Percentiles rank a stretch among this genome's conserved stretches.
Evolutionary conservation across 176 grass and related monocot species (phyloP).

Genomic region (Thalia dealbata): DNA sequence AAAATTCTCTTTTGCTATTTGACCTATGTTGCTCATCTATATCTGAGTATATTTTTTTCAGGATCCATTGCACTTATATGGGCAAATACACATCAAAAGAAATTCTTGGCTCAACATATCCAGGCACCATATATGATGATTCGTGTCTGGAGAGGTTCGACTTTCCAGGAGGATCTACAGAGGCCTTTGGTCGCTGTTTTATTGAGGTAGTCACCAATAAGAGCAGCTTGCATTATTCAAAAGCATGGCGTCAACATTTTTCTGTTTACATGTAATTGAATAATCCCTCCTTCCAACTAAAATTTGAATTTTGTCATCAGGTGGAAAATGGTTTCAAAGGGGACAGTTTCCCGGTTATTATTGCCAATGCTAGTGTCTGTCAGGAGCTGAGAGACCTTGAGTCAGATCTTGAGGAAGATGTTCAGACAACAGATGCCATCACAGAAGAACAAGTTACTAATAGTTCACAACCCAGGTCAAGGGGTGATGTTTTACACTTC

Average conservation of each 20-base stretch:
- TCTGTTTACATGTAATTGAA: background rate
- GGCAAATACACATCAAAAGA: slow-evolving; percentile 94
- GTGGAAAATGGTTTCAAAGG: slow-evolving; percentile 98
- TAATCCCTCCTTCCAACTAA: background rate
- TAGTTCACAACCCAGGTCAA: slow-evolving; percentile 28
- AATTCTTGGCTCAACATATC: slow-evolving; percentile 73
- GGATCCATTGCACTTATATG: slow-evolving; percentile 75
- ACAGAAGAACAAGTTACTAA: slow-evolving; percentile 48
- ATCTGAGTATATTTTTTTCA: slow-evolving; percentile 24
- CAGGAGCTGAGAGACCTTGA: slow-evolving; percentile 73
- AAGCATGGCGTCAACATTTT: background rate
- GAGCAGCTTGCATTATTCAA: background rate
- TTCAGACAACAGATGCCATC: slow-evolving; percentile 29
- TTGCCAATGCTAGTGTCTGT: slow-evolving; percentile 65
- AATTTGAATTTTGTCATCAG: slow-evolving; percentile 19
- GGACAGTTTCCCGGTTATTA: slow-evolving; percentile 82
- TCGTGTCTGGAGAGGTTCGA: slow-evolving; percentile 85
- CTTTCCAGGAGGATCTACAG: slow-evolving; percentile 55
- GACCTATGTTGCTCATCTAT: background rate
- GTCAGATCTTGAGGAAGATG: slow-evolving; percentile 53
- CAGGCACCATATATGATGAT: slow-evolving; percentile 97
- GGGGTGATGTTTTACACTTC: slow-evolving; percentile 63
- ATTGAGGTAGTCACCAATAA: slow-evolving; percentile 52
- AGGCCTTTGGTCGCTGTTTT: slow-evolving; percentile 66
- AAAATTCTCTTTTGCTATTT: background rate